Evolutionary conservation across 306 rosid genomes (phyloP).

Genomic region (Cicer cuneatum): DNA sequence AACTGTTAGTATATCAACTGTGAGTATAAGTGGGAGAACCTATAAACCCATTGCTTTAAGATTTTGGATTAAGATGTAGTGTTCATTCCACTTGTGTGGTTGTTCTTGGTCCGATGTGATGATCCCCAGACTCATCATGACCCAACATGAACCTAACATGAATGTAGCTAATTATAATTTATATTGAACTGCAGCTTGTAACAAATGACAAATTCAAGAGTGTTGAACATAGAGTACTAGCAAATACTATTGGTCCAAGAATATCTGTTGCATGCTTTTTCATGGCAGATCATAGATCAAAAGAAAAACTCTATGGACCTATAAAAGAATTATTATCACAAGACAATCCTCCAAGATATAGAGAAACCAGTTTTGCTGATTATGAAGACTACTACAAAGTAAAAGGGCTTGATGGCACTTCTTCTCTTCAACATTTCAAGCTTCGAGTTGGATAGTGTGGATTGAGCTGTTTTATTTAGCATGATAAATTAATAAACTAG

Average conservation of each 20-base stretch:
- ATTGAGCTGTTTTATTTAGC: no score
- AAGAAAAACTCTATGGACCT: constrained; percentile 31
- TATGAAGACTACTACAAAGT: constrained; percentile 4
- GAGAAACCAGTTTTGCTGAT: constrained; percentile 37
- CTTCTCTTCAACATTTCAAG: constrained; percentile 40
- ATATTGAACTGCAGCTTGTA: constrained; percentile 36
- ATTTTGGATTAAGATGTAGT: no score
- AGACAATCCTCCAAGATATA: constrained; percentile 39
- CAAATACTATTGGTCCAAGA: constrained; percentile 41
- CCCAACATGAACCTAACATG: no score
- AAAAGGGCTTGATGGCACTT: constrained; percentile 44
- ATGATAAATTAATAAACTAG: no score
- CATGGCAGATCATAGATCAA: constrained; percentile 7
- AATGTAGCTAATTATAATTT: neutral
- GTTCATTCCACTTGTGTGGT: no score
- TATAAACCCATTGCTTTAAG: no score
- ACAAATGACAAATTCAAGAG: constrained; percentile 49
- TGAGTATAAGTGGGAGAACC: no score
- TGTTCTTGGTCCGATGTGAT: no score
- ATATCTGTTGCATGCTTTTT: constrained; percentile 46
- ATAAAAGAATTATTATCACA: constrained; percentile 42
- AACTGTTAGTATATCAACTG: no score
- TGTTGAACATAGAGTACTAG: constrained; percentile 40
- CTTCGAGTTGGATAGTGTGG: constrained; percentile 42
- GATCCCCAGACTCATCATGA: no score